Evolutionary conservation across 345 rosid species (phyloP).

Genomic region (Luvunga scandens): DNA sequence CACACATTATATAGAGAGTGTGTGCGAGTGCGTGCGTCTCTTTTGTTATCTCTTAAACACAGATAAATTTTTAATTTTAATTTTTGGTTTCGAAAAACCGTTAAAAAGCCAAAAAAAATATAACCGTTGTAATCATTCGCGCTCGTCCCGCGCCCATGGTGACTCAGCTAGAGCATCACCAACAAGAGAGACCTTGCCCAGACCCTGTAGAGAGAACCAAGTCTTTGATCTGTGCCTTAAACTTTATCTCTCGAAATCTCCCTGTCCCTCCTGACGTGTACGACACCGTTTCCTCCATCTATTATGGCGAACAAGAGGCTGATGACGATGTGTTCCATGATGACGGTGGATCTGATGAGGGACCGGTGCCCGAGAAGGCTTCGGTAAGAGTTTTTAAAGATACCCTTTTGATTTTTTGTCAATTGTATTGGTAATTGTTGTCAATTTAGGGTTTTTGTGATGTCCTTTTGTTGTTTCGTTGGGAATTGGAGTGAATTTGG

Average conservation of each 20-base stretch:
- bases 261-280: conserved; percentile 77
- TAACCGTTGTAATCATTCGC: conserved; percentile 39
- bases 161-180: conserved; percentile 58
- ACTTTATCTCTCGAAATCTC: conserved; percentile 82
- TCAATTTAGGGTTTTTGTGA: conserved; percentile 17
- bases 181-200: conserved; percentile 23
- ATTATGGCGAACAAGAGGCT: conserved; percentile 31
- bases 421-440: conserved; percentile 15
- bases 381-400: conserved; percentile 33
- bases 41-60: conserved; percentile 14
- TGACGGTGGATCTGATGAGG: conserved; percentile 26
- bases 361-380: conserved; percentile 14
- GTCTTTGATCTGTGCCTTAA: conserved; percentile 80
- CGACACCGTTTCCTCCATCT: conserved; percentile 67
- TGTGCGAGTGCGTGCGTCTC: background rate
- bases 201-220: conserved; percentile 54
- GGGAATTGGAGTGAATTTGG: conserved; percentile 13
- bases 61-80: conserved; percentile 4
- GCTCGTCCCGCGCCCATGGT: conserved; percentile 85
- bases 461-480: background rate
- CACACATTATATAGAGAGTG: background rate
- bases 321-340: conserved; percentile 13
- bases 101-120: background rate
- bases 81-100: conserved; percentile 10
- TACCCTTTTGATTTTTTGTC: conserved; percentile 20